Evolutionary conservation across 2,329 filamentous ascomycete species (phyloP).

Genomic region (Fusarium anguioides): DNA sequence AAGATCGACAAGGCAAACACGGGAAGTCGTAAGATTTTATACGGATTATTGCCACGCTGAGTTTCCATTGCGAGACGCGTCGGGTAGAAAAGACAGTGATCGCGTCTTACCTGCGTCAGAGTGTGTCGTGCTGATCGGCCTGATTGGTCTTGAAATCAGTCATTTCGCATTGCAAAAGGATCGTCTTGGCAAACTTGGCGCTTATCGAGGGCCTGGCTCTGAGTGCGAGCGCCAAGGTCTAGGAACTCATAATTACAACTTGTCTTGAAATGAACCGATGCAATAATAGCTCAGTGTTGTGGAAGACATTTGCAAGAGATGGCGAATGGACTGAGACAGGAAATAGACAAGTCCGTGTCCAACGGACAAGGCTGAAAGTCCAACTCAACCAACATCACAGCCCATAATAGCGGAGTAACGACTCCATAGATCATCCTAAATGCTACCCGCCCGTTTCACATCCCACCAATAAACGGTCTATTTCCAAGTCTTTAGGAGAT

Average conservation of each 20-base stretch:
- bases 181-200: not conserved
- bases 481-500: not conserved
- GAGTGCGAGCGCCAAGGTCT: rapidly evolving
- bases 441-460: not conserved
- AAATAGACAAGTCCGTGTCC: not conserved
- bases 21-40: not conserved
- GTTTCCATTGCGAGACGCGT: not conserved
- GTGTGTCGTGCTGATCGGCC: not conserved
- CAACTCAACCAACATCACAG: not conserved
- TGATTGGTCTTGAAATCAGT: not conserved
- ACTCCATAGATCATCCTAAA: not conserved
- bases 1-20: not conserved
- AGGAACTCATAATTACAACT: too few species aligned
- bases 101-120: not conserved
- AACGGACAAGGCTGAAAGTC: not conserved
- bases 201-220: too few species aligned
- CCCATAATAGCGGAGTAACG: not conserved
- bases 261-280: rapidly evolving
- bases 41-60: not conserved
- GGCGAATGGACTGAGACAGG: rapidly evolving
- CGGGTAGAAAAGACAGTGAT: not conserved
- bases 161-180: not conserved
- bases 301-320: too few species aligned
- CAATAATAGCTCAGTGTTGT: too few species aligned
- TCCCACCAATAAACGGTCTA: not conserved